These are phyloP conservation scores for Xylaria multiplex DNA, from an alignment of 2,329 filamentous ascomycete genomes.

Conservation along the genomic window DNA sequence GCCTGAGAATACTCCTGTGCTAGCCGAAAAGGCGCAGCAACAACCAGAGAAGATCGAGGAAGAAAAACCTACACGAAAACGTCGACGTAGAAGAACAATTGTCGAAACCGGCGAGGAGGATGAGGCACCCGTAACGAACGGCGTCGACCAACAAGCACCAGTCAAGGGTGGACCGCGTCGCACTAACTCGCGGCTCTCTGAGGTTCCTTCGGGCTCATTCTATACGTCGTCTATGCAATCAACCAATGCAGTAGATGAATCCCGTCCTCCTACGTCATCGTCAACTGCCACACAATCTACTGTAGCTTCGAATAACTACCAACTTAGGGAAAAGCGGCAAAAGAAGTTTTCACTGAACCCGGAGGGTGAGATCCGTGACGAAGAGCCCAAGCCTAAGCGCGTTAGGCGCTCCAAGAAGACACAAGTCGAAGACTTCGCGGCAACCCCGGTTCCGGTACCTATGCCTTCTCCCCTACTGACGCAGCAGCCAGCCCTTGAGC, in stretches of 20 bases:
- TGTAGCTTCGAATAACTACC: conserved; percentile 62
- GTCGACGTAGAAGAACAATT: conserved; percentile 38
- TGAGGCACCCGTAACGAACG: conserved; percentile 34
- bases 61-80: conserved; percentile 44
- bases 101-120: conserved; percentile 37
- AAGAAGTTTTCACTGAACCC: conserved; percentile 64
- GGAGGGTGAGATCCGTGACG: conserved; percentile 53
- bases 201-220: conserved; percentile 56
- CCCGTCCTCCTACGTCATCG: conserved; percentile 63
- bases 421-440: conserved; percentile 39
- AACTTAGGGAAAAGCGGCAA: conserved; percentile 64
- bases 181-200: conserved; percentile 41
- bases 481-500: conserved; percentile 31
- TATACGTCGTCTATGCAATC: conserved; percentile 52
- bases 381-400: conserved; percentile 47
- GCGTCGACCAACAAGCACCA: conserved; percentile 23
- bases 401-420: conserved; percentile 46
- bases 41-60: conserved; percentile 30
- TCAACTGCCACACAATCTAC: conserved; percentile 63
- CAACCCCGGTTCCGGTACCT: conserved; percentile 29
- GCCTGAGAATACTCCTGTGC: conserved; percentile 37
- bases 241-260: conserved; percentile 55
- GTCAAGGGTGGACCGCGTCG: conserved; percentile 34
- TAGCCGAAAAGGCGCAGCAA: conserved; percentile 32
- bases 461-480: conserved; percentile 18